phyloP scores from a whole-genome alignment of 164 flowering plant genomes.

The Paratinospora sagittata region DNA sequence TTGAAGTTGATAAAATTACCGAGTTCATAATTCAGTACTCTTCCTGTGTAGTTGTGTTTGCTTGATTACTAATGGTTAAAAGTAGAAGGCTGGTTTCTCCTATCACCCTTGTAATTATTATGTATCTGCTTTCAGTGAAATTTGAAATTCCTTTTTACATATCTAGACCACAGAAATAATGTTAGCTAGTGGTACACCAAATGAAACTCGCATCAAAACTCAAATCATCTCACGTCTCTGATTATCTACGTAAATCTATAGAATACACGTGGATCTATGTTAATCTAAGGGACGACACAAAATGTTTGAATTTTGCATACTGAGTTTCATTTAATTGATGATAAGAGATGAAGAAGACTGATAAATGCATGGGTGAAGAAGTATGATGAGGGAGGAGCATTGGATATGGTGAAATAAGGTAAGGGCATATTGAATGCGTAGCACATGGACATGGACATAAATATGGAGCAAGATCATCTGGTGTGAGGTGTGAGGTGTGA shows the following conservation, averaged over 20 bases:
- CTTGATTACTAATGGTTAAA: background rate
- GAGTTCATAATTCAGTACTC: background rate
- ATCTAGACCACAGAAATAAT: too few species aligned
- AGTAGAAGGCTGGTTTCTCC: background rate
- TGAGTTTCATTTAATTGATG: too few species aligned
- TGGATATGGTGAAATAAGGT: background rate
- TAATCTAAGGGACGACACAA: too few species aligned
- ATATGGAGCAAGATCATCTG: background rate
- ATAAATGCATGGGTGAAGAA: too few species aligned
- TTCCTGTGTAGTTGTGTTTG: background rate
- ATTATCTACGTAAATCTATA: too few species aligned
- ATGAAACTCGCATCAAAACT: too few species aligned
- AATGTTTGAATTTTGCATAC: too few species aligned
- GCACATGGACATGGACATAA: background rate
- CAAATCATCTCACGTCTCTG: too few species aligned
- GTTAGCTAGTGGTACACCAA: too few species aligned
- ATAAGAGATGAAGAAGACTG: too few species aligned
- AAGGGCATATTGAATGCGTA: background rate
- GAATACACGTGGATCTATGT: too few species aligned
- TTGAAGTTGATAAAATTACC: background rate
- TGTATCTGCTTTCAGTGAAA: background rate
- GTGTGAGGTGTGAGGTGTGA: background rate
- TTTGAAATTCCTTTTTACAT: background rate
- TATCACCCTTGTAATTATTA: slow-evolving; percentile 12
- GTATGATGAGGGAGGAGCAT: too few species aligned